These are phyloP conservation scores for Epichloe uncinata DNA, from an alignment of 2,329 filamentous ascomycete species.

Conservation along the genomic window DNA sequence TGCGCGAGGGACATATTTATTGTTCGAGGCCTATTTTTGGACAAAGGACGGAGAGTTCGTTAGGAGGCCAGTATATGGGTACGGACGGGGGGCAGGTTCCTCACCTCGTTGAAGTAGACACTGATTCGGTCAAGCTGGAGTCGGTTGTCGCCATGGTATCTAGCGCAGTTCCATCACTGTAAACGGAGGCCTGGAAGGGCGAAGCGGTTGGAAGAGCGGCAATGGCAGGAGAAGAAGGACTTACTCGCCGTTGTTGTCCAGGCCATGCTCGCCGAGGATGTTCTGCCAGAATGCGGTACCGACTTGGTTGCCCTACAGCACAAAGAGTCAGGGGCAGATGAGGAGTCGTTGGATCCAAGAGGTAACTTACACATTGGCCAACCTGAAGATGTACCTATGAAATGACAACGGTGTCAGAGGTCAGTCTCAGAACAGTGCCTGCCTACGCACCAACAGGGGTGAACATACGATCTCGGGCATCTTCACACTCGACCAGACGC, in stretches of 20 bases:
- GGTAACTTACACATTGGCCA: slow-evolving; percentile 78
- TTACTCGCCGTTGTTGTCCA: slow-evolving; percentile 78
- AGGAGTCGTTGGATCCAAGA: background rate
- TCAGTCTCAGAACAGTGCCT: background rate
- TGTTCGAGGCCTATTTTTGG: slow-evolving; percentile 62
- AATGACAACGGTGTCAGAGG: slow-evolving; percentile 36
- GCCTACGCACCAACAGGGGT: background rate
- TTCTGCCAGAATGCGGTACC: slow-evolving; percentile 98
- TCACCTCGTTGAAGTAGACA: slow-evolving; percentile 85
- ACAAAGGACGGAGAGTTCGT: background rate
- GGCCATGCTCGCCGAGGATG: slow-evolving; percentile 83
- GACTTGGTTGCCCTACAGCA: slow-evolving; percentile 91
- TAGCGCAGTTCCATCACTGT: background rate
- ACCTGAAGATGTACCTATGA: slow-evolving; percentile 96
- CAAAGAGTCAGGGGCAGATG: slow-evolving; percentile 8
- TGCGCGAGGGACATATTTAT: slow-evolving; percentile 98
- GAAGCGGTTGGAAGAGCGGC: background rate
- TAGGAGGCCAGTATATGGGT: background rate
- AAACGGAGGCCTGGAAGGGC: background rate
- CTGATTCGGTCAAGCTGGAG: slow-evolving; percentile 99
- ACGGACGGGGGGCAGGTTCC: slow-evolving; percentile 8
- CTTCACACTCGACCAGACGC: background rate
- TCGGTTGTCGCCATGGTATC: slow-evolving; percentile 93
- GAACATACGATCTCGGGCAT: slow-evolving; percentile 8
- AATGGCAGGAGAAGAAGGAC: background rate